Percentiles rank a stretch among this genome's conserved stretches.
These are phyloP conservation scores for Chaetomium cochliodes DNA, from an alignment of 495 filamentous ascomycete species.

Conservation along the genomic window DNA sequence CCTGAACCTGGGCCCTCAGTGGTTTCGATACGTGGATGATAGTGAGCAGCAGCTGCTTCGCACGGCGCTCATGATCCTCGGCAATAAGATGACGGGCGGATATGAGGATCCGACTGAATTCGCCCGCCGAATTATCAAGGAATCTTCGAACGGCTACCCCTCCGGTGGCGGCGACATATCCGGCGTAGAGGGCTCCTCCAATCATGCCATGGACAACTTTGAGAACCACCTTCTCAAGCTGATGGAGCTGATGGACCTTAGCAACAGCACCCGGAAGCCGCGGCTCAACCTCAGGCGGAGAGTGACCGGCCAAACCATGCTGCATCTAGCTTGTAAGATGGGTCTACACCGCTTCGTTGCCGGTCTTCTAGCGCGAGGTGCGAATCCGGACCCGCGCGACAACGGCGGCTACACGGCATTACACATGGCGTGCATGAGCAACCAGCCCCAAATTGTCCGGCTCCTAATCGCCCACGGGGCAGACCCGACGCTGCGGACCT, in stretches of 20 bases:
- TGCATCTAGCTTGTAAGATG: slow-evolving; percentile 76
- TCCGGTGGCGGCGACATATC: slow-evolving; percentile 24
- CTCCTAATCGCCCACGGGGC: slow-evolving; percentile 71
- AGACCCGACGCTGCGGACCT: slow-evolving; percentile 66
- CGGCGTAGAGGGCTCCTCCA: slow-evolving; percentile 16
- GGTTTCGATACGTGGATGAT: slow-evolving; percentile 79
- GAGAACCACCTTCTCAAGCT: slow-evolving; percentile 70
- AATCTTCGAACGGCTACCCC: slow-evolving; percentile 24
- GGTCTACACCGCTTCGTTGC: slow-evolving; percentile 75
- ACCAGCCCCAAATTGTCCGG: slow-evolving; percentile 71
- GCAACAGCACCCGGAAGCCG: slow-evolving; percentile 65
- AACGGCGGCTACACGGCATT: slow-evolving; percentile 80
- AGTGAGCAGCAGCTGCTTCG: slow-evolving; percentile 70
- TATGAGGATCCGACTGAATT: slow-evolving; percentile 52
- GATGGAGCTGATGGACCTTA: slow-evolving; percentile 74
- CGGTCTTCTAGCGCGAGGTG: slow-evolving; percentile 77
- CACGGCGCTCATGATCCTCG: slow-evolving; percentile 56
- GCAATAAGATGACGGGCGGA: slow-evolving; percentile 55
- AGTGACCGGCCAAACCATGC: slow-evolving; percentile 71
- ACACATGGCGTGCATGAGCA: slow-evolving; percentile 78
- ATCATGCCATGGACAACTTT: slow-evolving; percentile 34
- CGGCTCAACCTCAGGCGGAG: slow-evolving; percentile 57
- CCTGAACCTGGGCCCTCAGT: slow-evolving; percentile 44
- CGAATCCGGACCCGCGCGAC: slow-evolving; percentile 71
- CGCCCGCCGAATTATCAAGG: slow-evolving; percentile 53